Conservation (phyloP, 306 rosid genomes). For the Malus domestica region DNA sequence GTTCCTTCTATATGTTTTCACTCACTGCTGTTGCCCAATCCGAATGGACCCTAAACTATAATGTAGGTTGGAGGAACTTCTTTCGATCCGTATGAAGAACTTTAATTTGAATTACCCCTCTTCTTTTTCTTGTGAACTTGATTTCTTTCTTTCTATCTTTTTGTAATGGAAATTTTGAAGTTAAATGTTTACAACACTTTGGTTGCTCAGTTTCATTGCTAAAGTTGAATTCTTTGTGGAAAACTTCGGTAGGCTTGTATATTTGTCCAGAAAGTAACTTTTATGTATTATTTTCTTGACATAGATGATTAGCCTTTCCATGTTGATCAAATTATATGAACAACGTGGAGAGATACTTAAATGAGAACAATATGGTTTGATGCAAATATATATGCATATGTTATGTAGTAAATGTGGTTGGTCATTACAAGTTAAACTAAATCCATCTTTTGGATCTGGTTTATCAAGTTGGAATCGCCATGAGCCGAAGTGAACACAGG, state of each 20-base stretch:
- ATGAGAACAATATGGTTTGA: neutral
- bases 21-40: neutral
- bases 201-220: neutral
- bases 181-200: neutral
- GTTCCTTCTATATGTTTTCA: neutral
- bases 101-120: neutral
- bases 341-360: neutral
- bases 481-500: neutral
- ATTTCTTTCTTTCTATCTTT: neutral
- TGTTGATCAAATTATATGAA: neutral
- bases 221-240: neutral
- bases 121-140: neutral
- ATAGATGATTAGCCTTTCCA: neutral
- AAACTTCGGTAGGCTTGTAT: neutral
- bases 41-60: neutral
- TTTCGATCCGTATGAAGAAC: neutral
- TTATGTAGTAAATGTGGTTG: neutral
- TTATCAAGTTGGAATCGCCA: neutral
- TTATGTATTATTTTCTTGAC: neutral
- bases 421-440: neutral
- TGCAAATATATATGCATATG: neutral
- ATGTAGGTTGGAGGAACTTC: neutral
- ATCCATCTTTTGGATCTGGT: neutral
- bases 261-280: neutral
- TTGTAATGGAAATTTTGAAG: neutral